Evolutionary conservation across 2,329 filamentous ascomycete genomes (phyloP), one percentile per base, ranked within the genome.

Genomic region (Botryotinia narcissicola): DNA sequence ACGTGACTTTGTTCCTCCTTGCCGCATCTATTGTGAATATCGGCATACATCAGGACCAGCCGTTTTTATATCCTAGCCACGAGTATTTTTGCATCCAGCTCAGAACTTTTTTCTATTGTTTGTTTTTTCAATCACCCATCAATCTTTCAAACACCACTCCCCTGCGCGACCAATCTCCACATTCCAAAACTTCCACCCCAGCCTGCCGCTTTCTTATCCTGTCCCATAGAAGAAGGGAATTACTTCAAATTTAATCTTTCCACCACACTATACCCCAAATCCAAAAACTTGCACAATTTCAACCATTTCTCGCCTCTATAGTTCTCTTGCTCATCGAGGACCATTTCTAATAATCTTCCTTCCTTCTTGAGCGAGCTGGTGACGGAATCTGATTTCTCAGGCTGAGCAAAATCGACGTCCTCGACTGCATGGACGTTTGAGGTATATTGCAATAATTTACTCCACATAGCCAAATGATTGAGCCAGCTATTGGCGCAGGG

Each of bases 171-270:
- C 61, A 72, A 44, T 10, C 70, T 40, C 44, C 48, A 51, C 20
- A 54, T 67, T n/a, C 70, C 68, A 20, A 61, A n/a, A 63, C 35
- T 32, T 29, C 44, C n/a, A 10, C 40, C 46, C 70, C 70, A 71
- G 1, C 59, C 42, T 9, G 48, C 40, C 12, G 14, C 32, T 40
- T 67, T 68, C 46, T 29, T 63, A 18, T 44, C 68, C n/a, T 51
- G 40, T 37, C n/a, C 64, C n/a, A 14, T 20, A 3, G 42, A 48
- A 14, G 32, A 44, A 35, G 71, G 71, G 14, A 73, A 73, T 22
- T 73, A 66, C 46, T 70, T 73, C 46, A 73, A 29, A 51, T 70
- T 70, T 29, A 73, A 70, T 46, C 71, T 70, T 46, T 73, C 71
- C 42, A 73, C 66, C 20, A 73, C 66, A 22, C 71, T 73, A 25